Base-by-base conservation (phyloP, 2,329 filamentous ascomycete species). In the Lasiodiplodia sp. region DNA sequence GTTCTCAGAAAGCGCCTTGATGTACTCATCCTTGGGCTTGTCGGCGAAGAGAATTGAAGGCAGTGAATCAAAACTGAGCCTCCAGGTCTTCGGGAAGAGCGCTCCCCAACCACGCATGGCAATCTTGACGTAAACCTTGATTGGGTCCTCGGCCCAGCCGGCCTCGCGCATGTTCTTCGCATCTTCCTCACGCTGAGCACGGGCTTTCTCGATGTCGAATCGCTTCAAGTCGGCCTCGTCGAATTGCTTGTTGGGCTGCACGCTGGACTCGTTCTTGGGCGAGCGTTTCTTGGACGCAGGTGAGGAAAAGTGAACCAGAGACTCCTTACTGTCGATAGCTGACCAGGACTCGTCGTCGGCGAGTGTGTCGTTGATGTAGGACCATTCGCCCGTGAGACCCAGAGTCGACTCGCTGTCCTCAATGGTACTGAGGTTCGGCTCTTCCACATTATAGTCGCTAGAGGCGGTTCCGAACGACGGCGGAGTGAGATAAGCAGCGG, bases 51-150 rank as follows among this genome's bases (percentile, higher is more conserved):
- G 75, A 10, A 81, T 79, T 10, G 83, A 79, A 2, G 87, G 87
- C 16, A 89, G 74, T 18, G 83, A 87, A 10, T 78, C 77, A 70
- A 88, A 88, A 71, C 88, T 86, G 62, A 82, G 75, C 55, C 80
- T 78, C 86, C 86, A 88, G 69, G 79, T 78, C 14, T 76, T 74
- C 1, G 86, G 85, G 14, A 89, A 74, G 1, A 89, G 75, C 11
- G 87, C 84, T 76, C 88, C 87, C 65, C 83, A 84, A 18, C 87
- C 87, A 52, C 87, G 85, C 78, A 85, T 82, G 6, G 82, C 81
- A 37, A 89, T 81, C 68, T 84, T 84, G 68, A 84, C 82, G 71
- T 85, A 85, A 2, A 89, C 77, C 40, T 83, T 81, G 51, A 84
- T 82, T 67, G 88, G 85, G 65, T 85, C 83, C 31, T 83, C 78